Percentiles rank a stretch among this genome's conserved stretches.
These are phyloP conservation scores for Fusarium verrucosum DNA, from an alignment of 2,329 filamentous ascomycete genomes.

Conservation along the genomic window DNA sequence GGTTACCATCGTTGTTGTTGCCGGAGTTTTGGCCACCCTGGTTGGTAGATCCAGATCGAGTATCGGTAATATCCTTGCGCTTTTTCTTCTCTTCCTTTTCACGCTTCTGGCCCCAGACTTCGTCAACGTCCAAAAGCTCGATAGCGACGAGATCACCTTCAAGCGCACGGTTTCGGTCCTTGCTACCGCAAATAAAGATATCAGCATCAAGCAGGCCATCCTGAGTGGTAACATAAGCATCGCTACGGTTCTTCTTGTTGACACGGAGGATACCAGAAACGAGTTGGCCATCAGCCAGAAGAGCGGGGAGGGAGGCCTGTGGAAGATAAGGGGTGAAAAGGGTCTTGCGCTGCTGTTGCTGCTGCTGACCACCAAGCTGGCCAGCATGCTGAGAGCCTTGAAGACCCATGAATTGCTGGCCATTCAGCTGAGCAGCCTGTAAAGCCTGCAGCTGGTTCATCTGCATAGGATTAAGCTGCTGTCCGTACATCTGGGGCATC, in stretches of 20 bases:
- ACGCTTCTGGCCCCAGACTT: conserved; percentile 98
- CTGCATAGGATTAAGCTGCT: conserved; percentile 88
- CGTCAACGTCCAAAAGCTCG: conserved; percentile 95
- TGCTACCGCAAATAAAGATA: conserved; percentile 99
- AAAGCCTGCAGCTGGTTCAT: conserved; percentile 90
- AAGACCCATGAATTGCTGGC: conserved; percentile 75
- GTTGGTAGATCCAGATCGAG: conserved; percentile 78
- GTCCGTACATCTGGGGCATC: conserved; percentile 86
- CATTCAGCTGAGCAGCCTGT: conserved; percentile 85
- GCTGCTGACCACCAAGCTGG: conserved; percentile 71
- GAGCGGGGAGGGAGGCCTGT: conserved; percentile 89
- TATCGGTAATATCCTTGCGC: conserved; percentile 97
- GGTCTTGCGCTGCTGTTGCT: conserved; percentile 94
- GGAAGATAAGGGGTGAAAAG: conserved; percentile 98
- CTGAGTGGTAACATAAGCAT: conserved; percentile 94
- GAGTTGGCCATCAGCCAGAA: conserved; percentile 90
- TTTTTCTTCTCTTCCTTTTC: conserved; percentile 99
- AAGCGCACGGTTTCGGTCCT: conserved; percentile 95
- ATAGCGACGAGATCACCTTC: conserved; percentile 96
- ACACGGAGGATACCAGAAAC: conserved; percentile 96
- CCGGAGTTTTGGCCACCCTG: conserved; percentile 72
- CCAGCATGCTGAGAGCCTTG: conserved; percentile 78
- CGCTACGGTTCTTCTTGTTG: conserved; percentile 99
- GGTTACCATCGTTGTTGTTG: conserved; percentile 69
- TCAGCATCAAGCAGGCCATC: conserved; percentile 91